phyloP scores from a whole-genome alignment of 495 filamentous ascomycete genomes.

The Trichodelitschia bisporula region DNA sequence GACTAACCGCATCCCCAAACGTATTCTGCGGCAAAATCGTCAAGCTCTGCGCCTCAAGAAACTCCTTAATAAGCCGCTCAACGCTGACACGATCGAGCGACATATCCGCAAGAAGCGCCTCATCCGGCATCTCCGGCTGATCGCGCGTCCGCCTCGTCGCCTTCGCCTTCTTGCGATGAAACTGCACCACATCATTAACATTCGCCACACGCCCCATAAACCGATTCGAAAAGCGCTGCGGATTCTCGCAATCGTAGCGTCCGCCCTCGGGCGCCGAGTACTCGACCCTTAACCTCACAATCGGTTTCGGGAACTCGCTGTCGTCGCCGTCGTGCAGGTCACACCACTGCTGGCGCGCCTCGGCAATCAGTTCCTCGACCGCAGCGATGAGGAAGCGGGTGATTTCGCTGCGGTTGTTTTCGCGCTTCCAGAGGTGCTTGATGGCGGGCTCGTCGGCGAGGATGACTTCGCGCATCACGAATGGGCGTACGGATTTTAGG shows the following conservation, averaged over 20 bases:
- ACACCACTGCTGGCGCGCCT: slow-evolving; percentile 63
- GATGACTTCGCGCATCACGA: slow-evolving; percentile 63
- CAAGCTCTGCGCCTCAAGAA: slow-evolving; percentile 57
- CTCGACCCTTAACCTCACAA: slow-evolving; percentile 78
- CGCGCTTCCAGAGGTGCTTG: slow-evolving; percentile 48
- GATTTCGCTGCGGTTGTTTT: slow-evolving; percentile 58
- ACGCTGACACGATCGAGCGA: slow-evolving; percentile 60
- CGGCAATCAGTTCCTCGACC: slow-evolving; percentile 64
- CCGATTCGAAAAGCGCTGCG: slow-evolving; percentile 85
- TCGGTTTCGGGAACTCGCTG: slow-evolving; percentile 38
- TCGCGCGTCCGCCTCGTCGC: slow-evolving; percentile 16
- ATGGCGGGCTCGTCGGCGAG: slow-evolving; percentile 54
- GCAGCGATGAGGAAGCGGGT: slow-evolving; percentile 49
- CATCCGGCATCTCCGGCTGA: slow-evolving; percentile 26
- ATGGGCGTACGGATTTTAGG: slow-evolving; percentile 73
- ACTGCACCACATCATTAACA: slow-evolving; percentile 77
- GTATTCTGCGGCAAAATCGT: slow-evolving; percentile 77
- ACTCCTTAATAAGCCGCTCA: slow-evolving; percentile 65
- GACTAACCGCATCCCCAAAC: slow-evolving; percentile 78
- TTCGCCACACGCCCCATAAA: slow-evolving; percentile 84
- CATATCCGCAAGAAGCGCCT: slow-evolving; percentile 31
- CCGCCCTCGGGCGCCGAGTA: slow-evolving; percentile 71
- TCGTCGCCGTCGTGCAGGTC: slow-evolving; percentile 28
- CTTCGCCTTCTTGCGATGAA: slow-evolving; percentile 59
- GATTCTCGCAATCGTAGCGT: slow-evolving; percentile 78